These are phyloP conservation scores for Trichosanthes truncata DNA, from an alignment of 306 rosid species.

Conservation along the genomic window DNA sequence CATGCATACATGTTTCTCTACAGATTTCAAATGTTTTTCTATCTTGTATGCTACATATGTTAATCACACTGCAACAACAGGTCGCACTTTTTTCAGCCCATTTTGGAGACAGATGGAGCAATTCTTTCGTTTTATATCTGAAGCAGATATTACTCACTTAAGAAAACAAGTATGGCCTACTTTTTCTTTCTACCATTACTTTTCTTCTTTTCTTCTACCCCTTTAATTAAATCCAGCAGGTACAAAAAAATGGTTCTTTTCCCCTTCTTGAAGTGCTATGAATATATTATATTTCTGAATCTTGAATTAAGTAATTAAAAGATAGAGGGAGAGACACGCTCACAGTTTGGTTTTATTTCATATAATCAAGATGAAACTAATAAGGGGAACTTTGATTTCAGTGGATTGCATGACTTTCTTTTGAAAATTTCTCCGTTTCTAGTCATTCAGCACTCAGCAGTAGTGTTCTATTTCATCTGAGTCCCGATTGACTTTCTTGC, in stretches of 20 bases:
- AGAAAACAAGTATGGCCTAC: conserved; percentile 60
- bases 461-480: background rate
- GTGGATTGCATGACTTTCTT: background rate
- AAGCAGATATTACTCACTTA: conserved; percentile 52
- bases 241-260: background rate
- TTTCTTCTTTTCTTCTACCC: background rate
- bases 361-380: background rate
- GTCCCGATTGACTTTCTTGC: background rate
- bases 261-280: background rate
- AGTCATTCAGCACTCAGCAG: background rate
- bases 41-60: conserved; percentile 18
- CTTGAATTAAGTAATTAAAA: background rate
- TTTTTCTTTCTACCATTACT: background rate
- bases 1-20: conserved; percentile 11
- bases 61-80: conserved; percentile 40
- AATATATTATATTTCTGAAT: background rate
- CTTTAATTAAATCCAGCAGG: background rate
- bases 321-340: background rate
- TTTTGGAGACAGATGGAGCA: conserved; percentile 92
- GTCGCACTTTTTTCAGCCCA: conserved; percentile 42
- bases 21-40: conserved; percentile 9
- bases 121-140: conserved; percentile 62
- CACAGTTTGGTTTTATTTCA: background rate
- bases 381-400: background rate
- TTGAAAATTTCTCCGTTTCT: background rate